A percentile compares a stretch with the other conserved stretches of the same genome.
Conservation (phyloP, 495 filamentous ascomycete genomes). For the Penicillium pancosmium region DNA sequence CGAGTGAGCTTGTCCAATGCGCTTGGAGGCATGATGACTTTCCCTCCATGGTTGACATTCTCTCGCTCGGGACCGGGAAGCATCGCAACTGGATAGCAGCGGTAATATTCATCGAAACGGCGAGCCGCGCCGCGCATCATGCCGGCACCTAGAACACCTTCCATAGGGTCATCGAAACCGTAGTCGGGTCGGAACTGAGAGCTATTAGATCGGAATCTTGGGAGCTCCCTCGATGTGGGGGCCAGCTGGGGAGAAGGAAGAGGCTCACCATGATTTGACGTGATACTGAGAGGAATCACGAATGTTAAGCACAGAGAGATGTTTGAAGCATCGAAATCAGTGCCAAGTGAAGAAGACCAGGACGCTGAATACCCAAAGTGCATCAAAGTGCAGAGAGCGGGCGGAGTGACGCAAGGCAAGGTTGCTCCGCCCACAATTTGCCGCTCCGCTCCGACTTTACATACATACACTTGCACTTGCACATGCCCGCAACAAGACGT, state of each 20-base stretch:
- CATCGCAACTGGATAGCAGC: constrained; percentile 94
- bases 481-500: constrained; percentile 19
- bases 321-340: constrained; percentile 1
- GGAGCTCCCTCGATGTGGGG: neutral
- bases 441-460: constrained; percentile 52
- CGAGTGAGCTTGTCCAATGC: constrained; percentile 93
- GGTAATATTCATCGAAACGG: constrained; percentile 96
- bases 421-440: constrained; percentile 45
- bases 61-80: constrained; percentile 89
- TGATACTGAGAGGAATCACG: neutral
- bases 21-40: constrained; percentile 93
- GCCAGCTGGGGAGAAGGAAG: neutral
- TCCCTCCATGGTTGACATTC: constrained; percentile 92
- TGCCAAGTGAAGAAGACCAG: neutral
- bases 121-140: constrained; percentile 50
- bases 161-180: constrained; percentile 62
- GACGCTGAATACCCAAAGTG: neutral
- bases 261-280: constrained; percentile 31
- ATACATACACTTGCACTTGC: constrained; percentile 10
- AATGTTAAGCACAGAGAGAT: neutral
- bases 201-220: constrained; percentile 18
- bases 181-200: constrained; percentile 55
- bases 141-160: constrained; percentile 44
- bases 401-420: constrained; percentile 45
- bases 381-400: neutral